Evolutionary conservation across 208 protist genomes (phyloP).

Genomic region (Histomonas meleagridis): DNA sequence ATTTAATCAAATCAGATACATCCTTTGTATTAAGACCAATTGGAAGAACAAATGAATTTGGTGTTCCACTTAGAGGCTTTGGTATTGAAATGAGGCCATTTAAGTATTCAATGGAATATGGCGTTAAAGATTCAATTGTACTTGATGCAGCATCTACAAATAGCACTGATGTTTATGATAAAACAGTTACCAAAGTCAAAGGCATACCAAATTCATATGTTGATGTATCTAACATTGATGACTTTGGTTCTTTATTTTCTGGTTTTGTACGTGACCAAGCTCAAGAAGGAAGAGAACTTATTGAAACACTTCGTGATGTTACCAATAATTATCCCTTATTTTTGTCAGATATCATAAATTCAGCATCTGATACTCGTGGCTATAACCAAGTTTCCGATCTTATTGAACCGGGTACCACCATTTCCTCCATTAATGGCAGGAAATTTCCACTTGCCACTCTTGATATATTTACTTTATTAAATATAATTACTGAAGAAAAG

Average conservation of each 20-base stretch:
- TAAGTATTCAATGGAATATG: constrained; percentile 35
- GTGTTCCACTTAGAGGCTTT: neutral
- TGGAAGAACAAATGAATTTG: neutral
- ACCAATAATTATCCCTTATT: neutral
- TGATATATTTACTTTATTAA: neutral
- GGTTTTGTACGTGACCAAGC: neutral
- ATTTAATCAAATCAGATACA: neutral
- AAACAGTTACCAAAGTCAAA: neutral
- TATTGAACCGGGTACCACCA: neutral
- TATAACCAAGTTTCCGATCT: neutral
- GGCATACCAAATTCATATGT: neutral
- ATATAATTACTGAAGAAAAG: constrained; percentile 19
- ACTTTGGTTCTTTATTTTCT: neutral
- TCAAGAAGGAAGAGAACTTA: neutral
- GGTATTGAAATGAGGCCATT: constrained; percentile 20
- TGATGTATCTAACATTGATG: neutral
- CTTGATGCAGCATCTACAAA: too few species aligned
- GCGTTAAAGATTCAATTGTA: neutral
- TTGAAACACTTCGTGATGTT: neutral
- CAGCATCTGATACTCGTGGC: neutral
- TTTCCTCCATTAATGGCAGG: neutral
- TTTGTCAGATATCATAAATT: neutral
- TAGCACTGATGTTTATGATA: neutral
- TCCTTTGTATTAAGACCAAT: constrained; percentile 18
- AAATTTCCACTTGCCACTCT: neutral